A percentile compares a stretch with the other conserved stretches of the same genome.
phyloP scores from a whole-genome alignment of 176 grass and related monocot genomes.

The Panicum miliaceum region DNA sequence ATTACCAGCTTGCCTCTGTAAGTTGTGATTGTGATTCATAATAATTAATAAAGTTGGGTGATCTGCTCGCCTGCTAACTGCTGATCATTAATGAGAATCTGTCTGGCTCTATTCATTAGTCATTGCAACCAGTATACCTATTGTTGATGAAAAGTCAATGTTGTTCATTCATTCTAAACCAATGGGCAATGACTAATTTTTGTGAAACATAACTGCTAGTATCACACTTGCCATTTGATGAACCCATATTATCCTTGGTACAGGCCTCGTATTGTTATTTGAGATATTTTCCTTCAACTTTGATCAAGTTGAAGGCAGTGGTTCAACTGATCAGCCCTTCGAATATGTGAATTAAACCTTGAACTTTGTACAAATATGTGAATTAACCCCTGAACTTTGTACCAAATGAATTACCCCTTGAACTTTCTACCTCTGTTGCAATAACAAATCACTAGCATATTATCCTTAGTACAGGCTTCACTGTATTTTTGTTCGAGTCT shows the following conservation, averaged over 20 bases:
- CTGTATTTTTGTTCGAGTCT: not conserved
- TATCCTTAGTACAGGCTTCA: conserved; percentile 9
- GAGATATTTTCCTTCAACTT: not conserved
- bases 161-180: not conserved
- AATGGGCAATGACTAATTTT: not conserved
- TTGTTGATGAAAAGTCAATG: not conserved
- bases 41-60: not conserved
- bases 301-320: not conserved
- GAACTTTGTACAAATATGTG: too few species aligned
- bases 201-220: not conserved
- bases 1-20: not conserved
- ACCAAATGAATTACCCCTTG: too few species aligned
- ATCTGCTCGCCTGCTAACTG: not conserved
- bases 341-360: not conserved
- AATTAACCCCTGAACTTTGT: not conserved
- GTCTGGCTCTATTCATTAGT: too few species aligned
- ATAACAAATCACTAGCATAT: not conserved
- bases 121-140: not conserved
- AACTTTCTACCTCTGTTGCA: not conserved
- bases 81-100: not conserved
- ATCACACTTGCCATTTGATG: not conserved
- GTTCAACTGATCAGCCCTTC: not conserved
- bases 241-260: not conserved
- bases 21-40: not conserved
- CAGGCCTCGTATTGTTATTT: not conserved